These are phyloP conservation scores for Akanthomyces uredinophilus DNA, from an alignment of 2,329 filamentous ascomycete species.

Conservation along the genomic window DNA sequence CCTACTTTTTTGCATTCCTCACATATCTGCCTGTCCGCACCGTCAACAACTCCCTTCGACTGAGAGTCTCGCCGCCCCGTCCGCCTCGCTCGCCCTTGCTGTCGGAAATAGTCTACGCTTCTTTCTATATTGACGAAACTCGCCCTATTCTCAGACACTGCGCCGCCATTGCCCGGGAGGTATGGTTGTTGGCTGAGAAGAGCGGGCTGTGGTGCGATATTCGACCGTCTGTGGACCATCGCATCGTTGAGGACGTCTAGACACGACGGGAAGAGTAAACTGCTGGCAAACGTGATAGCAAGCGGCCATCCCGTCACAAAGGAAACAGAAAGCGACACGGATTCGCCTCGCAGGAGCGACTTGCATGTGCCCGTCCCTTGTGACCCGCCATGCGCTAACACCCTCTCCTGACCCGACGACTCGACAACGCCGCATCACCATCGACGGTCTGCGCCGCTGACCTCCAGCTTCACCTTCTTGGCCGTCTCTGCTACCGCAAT, in stretches of 20 bases:
- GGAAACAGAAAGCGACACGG: neutral
- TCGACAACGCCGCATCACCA: neutral
- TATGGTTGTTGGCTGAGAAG: conserved; percentile 10
- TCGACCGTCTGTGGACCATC: conserved; percentile 2
- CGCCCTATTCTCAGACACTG: conserved; percentile 5
- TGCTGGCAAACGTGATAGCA: neutral
- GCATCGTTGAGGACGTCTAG: neutral
- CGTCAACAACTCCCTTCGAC: neutral
- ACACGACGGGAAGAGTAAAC: no score
- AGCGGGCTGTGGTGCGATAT: conserved; percentile 4
- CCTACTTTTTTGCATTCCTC: conserved; percentile 11
- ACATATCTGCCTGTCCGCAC: neutral
- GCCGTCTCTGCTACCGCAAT: neutral
- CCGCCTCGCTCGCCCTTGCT: neutral
- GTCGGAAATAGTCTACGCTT: neutral
- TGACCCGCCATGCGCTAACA: conserved; percentile 13
- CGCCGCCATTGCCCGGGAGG: neutral
- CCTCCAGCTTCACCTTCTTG: neutral
- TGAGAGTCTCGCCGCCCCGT: neutral
- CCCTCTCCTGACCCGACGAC: conserved; percentile 4
- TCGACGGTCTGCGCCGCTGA: neutral
- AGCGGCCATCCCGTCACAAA: neutral
- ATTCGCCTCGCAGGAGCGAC: conserved; percentile 1
- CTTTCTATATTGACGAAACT: neutral
- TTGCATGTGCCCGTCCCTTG: conserved; percentile 6